Evolutionary conservation across 495 filamentous ascomycete genomes (phyloP).

Genomic region (Hyaloscypha finlandica): DNA sequence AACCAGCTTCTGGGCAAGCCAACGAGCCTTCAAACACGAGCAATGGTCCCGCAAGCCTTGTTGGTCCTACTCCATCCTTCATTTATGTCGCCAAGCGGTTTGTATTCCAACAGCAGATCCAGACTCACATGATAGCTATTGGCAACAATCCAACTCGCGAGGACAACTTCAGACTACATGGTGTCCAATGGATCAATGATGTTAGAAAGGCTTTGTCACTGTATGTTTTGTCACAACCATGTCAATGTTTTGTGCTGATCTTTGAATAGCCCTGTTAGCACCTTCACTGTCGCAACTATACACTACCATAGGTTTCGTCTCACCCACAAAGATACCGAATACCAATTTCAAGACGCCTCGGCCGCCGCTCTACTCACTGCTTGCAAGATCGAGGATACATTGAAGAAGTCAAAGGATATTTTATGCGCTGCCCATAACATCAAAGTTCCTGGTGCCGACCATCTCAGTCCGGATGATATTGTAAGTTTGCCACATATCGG

Average conservation of each 20-base stretch:
- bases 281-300: constrained; percentile 78
- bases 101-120: constrained; percentile 63
- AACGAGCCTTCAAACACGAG: background rate
- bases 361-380: constrained; percentile 86
- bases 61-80: constrained; percentile 67
- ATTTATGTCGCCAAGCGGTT: constrained; percentile 72
- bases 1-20: no score
- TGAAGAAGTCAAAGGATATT: constrained; percentile 95
- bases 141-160: constrained; percentile 62
- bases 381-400: constrained; percentile 96
- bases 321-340: constrained; percentile 71
- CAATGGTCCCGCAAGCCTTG: constrained; percentile 8
- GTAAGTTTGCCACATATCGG: constrained; percentile 45
- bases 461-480: constrained; percentile 78
- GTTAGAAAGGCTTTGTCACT: constrained; percentile 71
- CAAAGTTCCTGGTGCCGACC: constrained; percentile 68
- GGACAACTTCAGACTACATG: constrained; percentile 70
- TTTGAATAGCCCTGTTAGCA: constrained; percentile 61
- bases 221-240: constrained; percentile 46
- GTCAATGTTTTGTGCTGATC: background rate
- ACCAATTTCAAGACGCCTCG: constrained; percentile 72
- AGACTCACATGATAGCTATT: constrained; percentile 55
- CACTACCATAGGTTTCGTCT: constrained; percentile 92
- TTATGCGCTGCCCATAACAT: constrained; percentile 88
- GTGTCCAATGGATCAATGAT: constrained; percentile 79